A percentile compares a stretch with the other conserved stretches of the same genome.
These are phyloP conservation scores for Candida easanensis DNA, from an alignment of 805 yeast species.

Conservation along the genomic window DNA sequence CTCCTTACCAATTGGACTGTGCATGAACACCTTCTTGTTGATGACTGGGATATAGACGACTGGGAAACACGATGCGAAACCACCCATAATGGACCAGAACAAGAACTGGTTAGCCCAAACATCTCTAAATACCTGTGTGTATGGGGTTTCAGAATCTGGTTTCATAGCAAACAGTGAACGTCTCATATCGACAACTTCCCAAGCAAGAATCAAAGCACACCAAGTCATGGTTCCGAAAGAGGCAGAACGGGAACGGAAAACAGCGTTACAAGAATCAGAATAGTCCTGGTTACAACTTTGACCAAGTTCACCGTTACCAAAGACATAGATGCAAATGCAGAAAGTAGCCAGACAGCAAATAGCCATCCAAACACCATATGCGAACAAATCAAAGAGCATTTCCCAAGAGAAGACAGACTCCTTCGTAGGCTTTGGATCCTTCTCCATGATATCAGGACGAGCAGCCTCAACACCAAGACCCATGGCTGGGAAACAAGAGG, in stretches of 20 bases:
- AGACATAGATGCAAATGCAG: conserved; percentile 62
- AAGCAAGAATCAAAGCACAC: conserved; percentile 77
- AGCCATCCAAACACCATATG: conserved; percentile 75
- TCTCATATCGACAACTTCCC: conserved; percentile 78
- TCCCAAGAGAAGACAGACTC: conserved; percentile 63
- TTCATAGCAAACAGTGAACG: conserved; percentile 70
- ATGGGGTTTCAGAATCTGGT: conserved; percentile 55
- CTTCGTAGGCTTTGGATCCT: conserved; percentile 58
- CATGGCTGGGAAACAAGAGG: conserved; percentile 83
- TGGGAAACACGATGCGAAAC: conserved; percentile 72
- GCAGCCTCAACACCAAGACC: conserved; percentile 73
- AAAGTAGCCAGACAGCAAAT: conserved; percentile 64
- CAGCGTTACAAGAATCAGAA: conserved; percentile 50
- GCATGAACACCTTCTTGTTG: conserved; percentile 71
- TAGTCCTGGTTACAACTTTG: conserved; percentile 52
- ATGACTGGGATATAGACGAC: conserved; percentile 87
- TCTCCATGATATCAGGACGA: conserved; percentile 57
- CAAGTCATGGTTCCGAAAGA: conserved; percentile 83
- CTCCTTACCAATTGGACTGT: conserved; percentile 67
- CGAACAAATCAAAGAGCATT: conserved; percentile 63
- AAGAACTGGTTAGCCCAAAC: conserved; percentile 73
- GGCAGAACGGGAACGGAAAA: conserved; percentile 73
- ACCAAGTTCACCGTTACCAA: conserved; percentile 66
- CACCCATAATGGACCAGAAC: conserved; percentile 77
- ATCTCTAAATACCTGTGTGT: conserved; percentile 58